A percentile compares a stretch with the other conserved stretches of the same genome.
Conservation (phyloP, 2,329 filamentous ascomycete genomes). For the Ophiocordyceps robertsii region DNA sequence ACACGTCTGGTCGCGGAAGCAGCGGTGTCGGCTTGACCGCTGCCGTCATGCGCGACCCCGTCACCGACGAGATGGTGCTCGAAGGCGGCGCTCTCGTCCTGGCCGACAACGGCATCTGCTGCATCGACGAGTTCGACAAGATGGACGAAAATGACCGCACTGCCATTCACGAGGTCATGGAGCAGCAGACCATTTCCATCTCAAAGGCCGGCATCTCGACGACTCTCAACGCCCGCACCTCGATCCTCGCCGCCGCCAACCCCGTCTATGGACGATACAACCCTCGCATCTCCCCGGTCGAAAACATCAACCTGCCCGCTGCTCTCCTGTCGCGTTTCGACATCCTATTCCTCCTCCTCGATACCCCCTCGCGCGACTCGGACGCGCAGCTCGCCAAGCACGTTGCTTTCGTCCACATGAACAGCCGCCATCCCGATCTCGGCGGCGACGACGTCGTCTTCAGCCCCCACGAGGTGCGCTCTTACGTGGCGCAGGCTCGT, state of each 20-base stretch:
- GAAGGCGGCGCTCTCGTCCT: slow-evolving; percentile 70
- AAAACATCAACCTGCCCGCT: slow-evolving; percentile 98
- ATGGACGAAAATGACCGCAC: slow-evolving; percentile 77
- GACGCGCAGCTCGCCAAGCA: slow-evolving; percentile 93
- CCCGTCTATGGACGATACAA: slow-evolving; percentile 97
- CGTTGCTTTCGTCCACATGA: slow-evolving; percentile 94
- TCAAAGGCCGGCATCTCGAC: slow-evolving; percentile 59
- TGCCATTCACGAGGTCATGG: slow-evolving; percentile 80
- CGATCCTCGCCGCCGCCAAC: slow-evolving; percentile 91
- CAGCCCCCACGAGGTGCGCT: slow-evolving; percentile 81
- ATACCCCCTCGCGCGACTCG: slow-evolving; percentile 77
- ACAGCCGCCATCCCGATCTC: slow-evolving; percentile 79
- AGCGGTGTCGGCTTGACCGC: slow-evolving; percentile 73
- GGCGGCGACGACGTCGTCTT: slow-evolving; percentile 56
- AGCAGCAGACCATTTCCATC: slow-evolving; percentile 76
- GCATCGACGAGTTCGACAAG: slow-evolving; percentile 80
- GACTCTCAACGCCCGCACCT: slow-evolving; percentile 89
- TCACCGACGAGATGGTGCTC: slow-evolving; percentile 74
- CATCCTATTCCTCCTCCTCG: slow-evolving; percentile 88
- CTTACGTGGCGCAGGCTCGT: slow-evolving; percentile 88
- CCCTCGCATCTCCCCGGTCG: slow-evolving; percentile 88
- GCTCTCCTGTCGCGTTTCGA: slow-evolving; percentile 95
- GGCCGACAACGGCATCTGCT: slow-evolving; percentile 74
- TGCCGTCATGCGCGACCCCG: slow-evolving; percentile 71
- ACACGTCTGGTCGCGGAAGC: slow-evolving; percentile 69